Conservation (phyloP, 2,329 filamentous ascomycete genomes). For the Diaporthe vaccinii region DNA sequence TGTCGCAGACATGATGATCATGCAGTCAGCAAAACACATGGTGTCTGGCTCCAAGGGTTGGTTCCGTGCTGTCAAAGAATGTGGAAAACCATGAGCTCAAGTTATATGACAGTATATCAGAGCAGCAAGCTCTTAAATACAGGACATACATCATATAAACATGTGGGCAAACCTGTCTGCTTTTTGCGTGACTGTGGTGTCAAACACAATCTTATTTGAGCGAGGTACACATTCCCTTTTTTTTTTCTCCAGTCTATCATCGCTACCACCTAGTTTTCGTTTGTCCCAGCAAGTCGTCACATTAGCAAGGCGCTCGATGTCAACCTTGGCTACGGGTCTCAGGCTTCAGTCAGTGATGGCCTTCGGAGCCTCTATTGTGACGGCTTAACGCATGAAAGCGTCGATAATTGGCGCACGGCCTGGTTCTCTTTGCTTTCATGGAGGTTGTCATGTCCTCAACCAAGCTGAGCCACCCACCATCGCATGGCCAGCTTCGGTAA, state of each 20-base stretch:
- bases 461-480: background rate
- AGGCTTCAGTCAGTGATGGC: background rate
- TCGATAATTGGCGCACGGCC: background rate
- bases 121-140: background rate
- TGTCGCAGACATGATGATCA: background rate
- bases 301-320: background rate
- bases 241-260: background rate
- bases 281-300: background rate
- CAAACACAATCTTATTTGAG: too few species aligned
- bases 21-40: background rate
- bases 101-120: background rate
- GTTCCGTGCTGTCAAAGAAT: background rate
- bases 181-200: background rate
- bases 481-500: too few species aligned
- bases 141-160: background rate
- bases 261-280: background rate
- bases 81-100: background rate
- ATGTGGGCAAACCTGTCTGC: background rate
- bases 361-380: background rate
- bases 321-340: background rate
- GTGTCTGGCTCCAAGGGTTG: background rate
- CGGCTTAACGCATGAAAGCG: background rate
- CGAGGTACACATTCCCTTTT: background rate
- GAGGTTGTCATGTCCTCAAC: background rate
- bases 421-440: background rate